Conservation (phyloP, 306 rosid species). For the barrel medic (Medicago truncatula) region MtrunA17r5.0-ANR NC_053042.1:17996001-17996500, state of each 20-base stretch:
- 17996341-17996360: background rate
- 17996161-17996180: conserved; percentile 75
- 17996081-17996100: background rate
- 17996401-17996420: background rate
- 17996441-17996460: background rate
- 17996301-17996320: background rate
- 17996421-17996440: background rate
- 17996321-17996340: background rate
- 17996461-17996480: conserved; percentile 2
- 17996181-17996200: conserved; percentile 65
- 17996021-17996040: background rate
- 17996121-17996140: background rate
- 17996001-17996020: background rate
- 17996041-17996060: too few species aligned
- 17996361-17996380: background rate
- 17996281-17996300: background rate
- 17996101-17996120: background rate
- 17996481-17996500: background rate
- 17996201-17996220: conserved; percentile 89
- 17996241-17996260: conserved; percentile 7
- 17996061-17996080: background rate
- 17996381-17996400: background rate
- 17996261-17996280: background rate
- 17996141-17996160: conserved; percentile 56
- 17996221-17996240: conserved; percentile 88